Evolutionary conservation across 805 yeast species (phyloP).

Genomic region (Wickerhamiella occidentalis): DNA sequence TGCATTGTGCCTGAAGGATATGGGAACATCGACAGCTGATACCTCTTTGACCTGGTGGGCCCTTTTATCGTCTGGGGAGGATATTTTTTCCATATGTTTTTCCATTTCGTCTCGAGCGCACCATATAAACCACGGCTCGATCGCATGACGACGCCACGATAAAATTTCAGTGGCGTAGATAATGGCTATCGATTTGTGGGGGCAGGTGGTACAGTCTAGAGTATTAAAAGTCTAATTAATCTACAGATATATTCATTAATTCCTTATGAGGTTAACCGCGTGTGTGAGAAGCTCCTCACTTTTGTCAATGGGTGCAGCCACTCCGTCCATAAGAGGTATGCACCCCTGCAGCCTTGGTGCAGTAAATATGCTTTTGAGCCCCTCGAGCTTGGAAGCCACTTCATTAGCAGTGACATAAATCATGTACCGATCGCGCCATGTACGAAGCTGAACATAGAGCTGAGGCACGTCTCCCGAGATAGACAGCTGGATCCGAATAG

Average conservation of each 20-base stretch:
- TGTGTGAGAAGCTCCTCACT: constrained; percentile 10
- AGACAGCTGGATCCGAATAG: constrained; percentile 11
- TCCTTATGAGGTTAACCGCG: not conserved
- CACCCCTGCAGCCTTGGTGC: constrained; percentile 11
- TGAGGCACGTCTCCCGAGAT: constrained; percentile 13
- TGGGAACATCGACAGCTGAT: constrained; percentile 81
- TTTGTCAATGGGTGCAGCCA: constrained; percentile 18
- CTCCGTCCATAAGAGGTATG: constrained; percentile 20
- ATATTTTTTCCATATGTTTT: constrained; percentile 19
- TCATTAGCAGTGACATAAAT: constrained; percentile 17
- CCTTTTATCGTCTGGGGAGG: constrained; percentile 4
- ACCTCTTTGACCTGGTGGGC: constrained; percentile 33
- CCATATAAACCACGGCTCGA: not conserved
- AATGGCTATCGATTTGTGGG: no score
- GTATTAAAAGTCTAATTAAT: no score
- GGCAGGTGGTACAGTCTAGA: not conserved
- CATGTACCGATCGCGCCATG: constrained; percentile 15
- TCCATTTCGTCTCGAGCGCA: constrained; percentile 23
- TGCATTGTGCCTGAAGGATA: constrained; percentile 91
- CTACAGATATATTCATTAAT: not conserved
- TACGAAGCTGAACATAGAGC: constrained; percentile 18
- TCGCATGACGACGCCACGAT: constrained; percentile 5
- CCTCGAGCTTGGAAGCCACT: constrained; percentile 13
- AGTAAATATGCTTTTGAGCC: not conserved
- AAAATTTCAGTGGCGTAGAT: not conserved